Base-by-base conservation (phyloP, 2,329 filamentous ascomycete genomes). In the Talaromyces sp. region DNA sequence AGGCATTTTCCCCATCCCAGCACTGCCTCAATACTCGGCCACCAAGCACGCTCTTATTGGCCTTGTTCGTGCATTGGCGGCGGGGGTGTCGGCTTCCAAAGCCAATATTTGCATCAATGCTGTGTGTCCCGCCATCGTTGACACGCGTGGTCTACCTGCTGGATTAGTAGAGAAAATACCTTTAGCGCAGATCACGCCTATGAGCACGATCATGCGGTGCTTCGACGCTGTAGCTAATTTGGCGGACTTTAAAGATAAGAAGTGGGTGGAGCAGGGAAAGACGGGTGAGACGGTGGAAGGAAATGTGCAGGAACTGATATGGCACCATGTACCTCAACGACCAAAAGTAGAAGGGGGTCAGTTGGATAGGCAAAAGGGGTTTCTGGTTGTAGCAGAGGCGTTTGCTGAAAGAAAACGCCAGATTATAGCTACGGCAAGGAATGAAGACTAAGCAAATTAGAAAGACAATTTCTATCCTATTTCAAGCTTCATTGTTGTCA, bases 251-350 rank as follows among this genome's bases (percentile, higher is more conserved):
- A 54, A 54, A 31, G 31, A 54, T 10, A 22, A 54, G 22, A 22
- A 54, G 16, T 54, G 49, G 49, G 49, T 54, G n/a, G 49, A 54
- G 22, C 24, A 54, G 19, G 49, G 49, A 13, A 22, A 11, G 31
- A 54, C 49, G 3, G 49, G 49, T 54, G 49, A 54, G 24, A 54
- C 24, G 10, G 22, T 54, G 9, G 49, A 54, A 54, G 49, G 49
- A 9, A 54, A 54, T 16, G 49, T 54, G 49, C n/a, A 54, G 49
- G 49, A 54, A 54, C 31, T 54, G 22, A 54, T 54, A 54, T 54
- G 49, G 49, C 49, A 54, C 19, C 49, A 33, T 19, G 31, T 54
- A 27, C 49, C 49, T 22, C n/a, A 27, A 54, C 49, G 49, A 33
- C 49, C 22, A 3, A 54, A 16, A 14, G 49, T 27, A n/a, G 49